These are phyloP conservation scores for Venturiaceae sp. DNA, from an alignment of 2,329 filamentous ascomycete genomes.

Conservation along the genomic window DNA sequence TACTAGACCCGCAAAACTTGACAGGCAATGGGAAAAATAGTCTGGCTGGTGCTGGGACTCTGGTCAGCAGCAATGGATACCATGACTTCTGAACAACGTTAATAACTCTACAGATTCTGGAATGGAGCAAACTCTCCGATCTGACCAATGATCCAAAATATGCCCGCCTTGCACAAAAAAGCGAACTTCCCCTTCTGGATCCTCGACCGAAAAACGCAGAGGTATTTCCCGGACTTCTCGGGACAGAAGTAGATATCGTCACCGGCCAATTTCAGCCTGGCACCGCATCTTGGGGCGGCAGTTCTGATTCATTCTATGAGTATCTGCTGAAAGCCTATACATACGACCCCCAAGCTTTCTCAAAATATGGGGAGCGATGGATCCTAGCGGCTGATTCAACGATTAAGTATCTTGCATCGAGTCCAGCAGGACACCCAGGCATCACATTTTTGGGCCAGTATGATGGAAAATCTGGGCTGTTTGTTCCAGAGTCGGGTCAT, in stretches of 20 bases:
- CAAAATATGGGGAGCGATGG: conserved; percentile 63
- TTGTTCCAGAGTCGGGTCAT: conserved; percentile 31
- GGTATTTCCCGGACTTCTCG: conserved; percentile 69
- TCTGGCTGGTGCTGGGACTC: conserved; percentile 65
- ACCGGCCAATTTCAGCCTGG: conserved; percentile 59
- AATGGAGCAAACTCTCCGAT: conserved; percentile 75
- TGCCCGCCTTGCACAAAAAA: conserved; percentile 54
- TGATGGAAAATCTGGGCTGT: conserved; percentile 22
- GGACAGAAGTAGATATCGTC: conserved; percentile 53
- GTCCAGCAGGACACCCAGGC: conserved; percentile 56
- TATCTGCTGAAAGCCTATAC: conserved; percentile 88
- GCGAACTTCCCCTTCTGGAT: conserved; percentile 58
- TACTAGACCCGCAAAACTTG: neutral
- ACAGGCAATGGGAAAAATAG: conserved; percentile 40
- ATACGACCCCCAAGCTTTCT: conserved; percentile 60
- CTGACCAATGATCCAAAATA: conserved; percentile 60
- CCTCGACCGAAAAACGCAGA: conserved; percentile 54
- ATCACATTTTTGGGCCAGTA: conserved; percentile 61
- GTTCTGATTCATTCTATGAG: conserved; percentile 76
- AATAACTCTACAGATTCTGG: conserved; percentile 44
- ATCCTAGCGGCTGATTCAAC: conserved; percentile 63
- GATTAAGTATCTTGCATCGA: conserved; percentile 60
- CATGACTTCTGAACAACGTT: neutral
- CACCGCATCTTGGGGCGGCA: conserved; percentile 65
- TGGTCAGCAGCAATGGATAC: conserved; percentile 25